Evolutionary conservation across 306 rosid genomes (phyloP).

Genomic region (Medicago lupulina): DNA sequence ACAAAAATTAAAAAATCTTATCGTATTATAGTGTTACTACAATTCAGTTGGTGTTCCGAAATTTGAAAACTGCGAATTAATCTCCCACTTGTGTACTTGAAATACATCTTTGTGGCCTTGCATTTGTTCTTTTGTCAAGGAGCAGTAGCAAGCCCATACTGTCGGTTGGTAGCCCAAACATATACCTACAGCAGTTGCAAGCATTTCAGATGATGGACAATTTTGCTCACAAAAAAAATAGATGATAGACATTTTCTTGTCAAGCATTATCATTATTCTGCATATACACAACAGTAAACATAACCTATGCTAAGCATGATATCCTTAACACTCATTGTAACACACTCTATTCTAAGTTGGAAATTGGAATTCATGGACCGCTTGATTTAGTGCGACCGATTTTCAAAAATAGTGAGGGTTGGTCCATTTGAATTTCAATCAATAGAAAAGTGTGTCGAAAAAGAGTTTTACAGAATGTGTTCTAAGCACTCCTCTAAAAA

Average conservation of each 20-base stretch:
- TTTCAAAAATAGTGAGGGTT: neutral
- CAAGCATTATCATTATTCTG: neutral
- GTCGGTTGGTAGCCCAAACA: constrained; percentile 64
- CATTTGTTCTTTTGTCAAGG: constrained; percentile 64
- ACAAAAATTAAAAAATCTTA: constrained; percentile 25
- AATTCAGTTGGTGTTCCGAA: constrained; percentile 43
- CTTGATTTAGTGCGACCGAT: neutral
- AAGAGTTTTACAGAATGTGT: neutral
- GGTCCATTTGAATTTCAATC: neutral
- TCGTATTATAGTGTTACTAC: constrained; percentile 36
- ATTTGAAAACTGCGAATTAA: constrained; percentile 41
- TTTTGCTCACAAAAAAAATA: neutral
- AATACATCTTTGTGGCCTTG: constrained; percentile 79
- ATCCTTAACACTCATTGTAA: neutral
- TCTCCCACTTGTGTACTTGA: constrained; percentile 71
- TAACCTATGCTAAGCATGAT: neutral
- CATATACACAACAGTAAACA: neutral
- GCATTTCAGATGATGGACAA: constrained; percentile 35
- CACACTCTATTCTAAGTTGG: neutral
- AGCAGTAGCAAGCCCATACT: constrained; percentile 78
- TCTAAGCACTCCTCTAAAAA: neutral
- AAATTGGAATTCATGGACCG: neutral
- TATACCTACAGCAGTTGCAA: constrained; percentile 62
- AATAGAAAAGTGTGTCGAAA: neutral
- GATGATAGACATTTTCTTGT: neutral